Percentiles rank a stretch among this genome's conserved stretches.
Conservation (phyloP, 768 basidiomycete species). For the Russula lepida region DNA sequence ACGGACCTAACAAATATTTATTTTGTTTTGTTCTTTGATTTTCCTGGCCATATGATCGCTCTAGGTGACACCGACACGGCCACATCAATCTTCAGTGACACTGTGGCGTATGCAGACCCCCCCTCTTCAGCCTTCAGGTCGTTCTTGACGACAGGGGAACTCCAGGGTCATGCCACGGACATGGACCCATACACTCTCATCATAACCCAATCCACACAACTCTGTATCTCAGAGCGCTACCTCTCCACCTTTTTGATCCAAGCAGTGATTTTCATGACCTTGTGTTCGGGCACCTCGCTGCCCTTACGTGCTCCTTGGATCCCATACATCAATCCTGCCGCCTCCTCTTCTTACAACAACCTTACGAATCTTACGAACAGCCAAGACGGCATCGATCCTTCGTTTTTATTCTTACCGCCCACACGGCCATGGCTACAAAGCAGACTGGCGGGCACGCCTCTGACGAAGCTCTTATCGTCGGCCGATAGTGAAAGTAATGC, state of each 20-base stretch:
- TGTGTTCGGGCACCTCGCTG: not conserved
- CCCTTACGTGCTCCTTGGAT: not conserved
- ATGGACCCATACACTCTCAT: not conserved
- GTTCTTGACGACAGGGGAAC: not conserved
- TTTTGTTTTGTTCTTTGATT: not conserved
- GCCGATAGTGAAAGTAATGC: not conserved
- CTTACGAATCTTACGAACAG: not conserved
- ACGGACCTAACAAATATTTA: not conserved
- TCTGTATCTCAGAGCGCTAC: not conserved
- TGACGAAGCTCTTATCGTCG: not conserved
- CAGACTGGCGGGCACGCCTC: slow-evolving; percentile 4
- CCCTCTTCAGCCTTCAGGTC: not conserved
- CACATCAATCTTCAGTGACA: slow-evolving; percentile 3
- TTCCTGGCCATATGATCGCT: not conserved
- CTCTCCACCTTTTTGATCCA: slow-evolving; percentile 1
- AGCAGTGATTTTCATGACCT: not conserved
- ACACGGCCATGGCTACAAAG: slow-evolving; percentile 3
- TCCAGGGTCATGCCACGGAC: not conserved
- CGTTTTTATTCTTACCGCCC: not conserved
- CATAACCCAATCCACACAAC: not conserved
- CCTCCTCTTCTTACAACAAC: not conserved
- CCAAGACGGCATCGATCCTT: not conserved
- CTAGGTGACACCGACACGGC: not conserved
- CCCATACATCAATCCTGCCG: not conserved
- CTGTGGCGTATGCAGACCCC: too few relatives aligned